These are phyloP conservation scores for Mortierella claussenii DNA, from an alignment of 192 early-diverging fungal species.

Conservation along the genomic window DNA sequence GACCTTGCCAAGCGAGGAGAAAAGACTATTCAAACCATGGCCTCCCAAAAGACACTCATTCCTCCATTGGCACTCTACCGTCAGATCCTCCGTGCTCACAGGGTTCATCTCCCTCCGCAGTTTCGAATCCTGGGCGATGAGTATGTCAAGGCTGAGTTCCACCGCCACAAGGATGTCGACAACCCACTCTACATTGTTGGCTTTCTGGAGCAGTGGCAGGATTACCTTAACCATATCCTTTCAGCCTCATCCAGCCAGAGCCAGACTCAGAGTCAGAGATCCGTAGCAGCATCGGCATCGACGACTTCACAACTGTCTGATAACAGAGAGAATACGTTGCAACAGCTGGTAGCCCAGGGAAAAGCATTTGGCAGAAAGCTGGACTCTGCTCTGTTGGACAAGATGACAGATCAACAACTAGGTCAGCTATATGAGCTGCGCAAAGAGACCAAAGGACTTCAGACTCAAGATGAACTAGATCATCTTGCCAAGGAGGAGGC, in stretches of 20 bases:
- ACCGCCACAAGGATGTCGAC: conserved; percentile 62
- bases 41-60: conserved; percentile 51
- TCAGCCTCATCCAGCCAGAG: conserved; percentile 16
- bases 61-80: conserved; percentile 65
- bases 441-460: conserved; percentile 55
- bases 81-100: conserved; percentile 62
- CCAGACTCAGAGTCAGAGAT: conserved; percentile 10
- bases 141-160: conserved; percentile 71
- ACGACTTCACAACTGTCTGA: conserved; percentile 4
- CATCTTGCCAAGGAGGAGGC: conserved; percentile 40
- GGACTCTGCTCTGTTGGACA: conserved; percentile 54
- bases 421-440: conserved; percentile 67
- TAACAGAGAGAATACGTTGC: conserved; percentile 26
- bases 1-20: too few species aligned
- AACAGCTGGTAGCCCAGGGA: conserved; percentile 24
- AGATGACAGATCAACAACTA: conserved; percentile 67
- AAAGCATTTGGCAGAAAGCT: conserved; percentile 54
- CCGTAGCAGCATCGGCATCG: neutral
- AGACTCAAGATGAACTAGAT: conserved; percentile 22
- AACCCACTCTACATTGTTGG: conserved; percentile 68
- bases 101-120: conserved; percentile 54
- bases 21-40: too few species aligned
- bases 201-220: conserved; percentile 67
- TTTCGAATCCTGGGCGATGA: conserved; percentile 67
- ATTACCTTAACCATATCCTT: conserved; percentile 51